Conservation (phyloP, 768 basidiomycete species). For the Albatrellus ellisii region DNA sequence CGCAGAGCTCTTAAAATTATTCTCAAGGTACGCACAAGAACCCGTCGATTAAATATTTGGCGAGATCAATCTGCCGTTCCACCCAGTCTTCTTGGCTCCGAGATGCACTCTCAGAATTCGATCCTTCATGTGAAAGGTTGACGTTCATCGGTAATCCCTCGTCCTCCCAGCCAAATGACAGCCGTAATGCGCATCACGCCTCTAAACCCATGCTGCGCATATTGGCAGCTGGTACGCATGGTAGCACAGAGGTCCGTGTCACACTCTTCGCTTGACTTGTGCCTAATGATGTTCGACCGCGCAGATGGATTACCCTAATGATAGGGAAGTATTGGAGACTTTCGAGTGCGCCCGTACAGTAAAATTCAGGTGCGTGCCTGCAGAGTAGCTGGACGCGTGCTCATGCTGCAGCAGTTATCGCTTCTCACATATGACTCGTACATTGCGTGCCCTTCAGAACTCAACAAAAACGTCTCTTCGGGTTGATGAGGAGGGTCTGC, state of each 20-base stretch:
- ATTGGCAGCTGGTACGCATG: slow-evolving; percentile 70
- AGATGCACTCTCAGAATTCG: slow-evolving; percentile 84
- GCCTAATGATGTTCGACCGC: background rate
- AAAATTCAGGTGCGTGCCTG: slow-evolving; percentile 47
- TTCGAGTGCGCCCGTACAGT: slow-evolving; percentile 68
- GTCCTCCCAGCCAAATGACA: slow-evolving; percentile 15
- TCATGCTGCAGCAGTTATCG: slow-evolving; percentile 49
- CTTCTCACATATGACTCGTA: slow-evolving; percentile 60
- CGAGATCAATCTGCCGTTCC: too few species aligned
- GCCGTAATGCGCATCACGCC: slow-evolving; percentile 6
- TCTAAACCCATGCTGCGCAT: slow-evolving; percentile 66
- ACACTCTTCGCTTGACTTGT: background rate
- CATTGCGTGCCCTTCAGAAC: slow-evolving; percentile 62
- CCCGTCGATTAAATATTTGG: background rate
- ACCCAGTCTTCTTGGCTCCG: slow-evolving; percentile 79
- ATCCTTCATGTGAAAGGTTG: slow-evolving; percentile 76
- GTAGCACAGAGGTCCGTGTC: slow-evolving; percentile 62
- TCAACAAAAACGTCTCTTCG: slow-evolving; percentile 84
- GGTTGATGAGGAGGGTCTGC: slow-evolving; percentile 69
- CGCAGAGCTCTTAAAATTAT: slow-evolving; percentile 67
- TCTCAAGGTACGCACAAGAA: slow-evolving; percentile 51
- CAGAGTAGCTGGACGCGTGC: background rate
- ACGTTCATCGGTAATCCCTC: slow-evolving; percentile 72
- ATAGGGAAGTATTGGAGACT: slow-evolving; percentile 79
- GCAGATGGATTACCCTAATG: slow-evolving; percentile 94